Percentiles rank a stretch among this genome's conserved stretches.
Evolutionary conservation across 2,329 filamentous ascomycete genomes (phyloP).

Genomic region (Acarospora socialis): DNA sequence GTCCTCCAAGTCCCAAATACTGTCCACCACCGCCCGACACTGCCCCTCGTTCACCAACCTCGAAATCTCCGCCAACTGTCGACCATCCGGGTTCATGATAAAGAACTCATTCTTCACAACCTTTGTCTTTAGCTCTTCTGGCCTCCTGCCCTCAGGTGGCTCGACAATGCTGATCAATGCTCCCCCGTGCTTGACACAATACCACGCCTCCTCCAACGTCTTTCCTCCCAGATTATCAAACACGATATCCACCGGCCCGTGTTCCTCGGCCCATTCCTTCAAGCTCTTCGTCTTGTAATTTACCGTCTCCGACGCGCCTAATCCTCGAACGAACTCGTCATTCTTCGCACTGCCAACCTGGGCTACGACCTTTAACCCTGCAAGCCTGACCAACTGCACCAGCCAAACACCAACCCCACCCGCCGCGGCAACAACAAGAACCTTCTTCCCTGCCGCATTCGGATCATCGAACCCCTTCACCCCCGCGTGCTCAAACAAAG

Average conservation of each 20-base stretch:
- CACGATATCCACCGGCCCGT: constrained; percentile 28
- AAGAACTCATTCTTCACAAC: constrained; percentile 27
- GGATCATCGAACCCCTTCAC: constrained; percentile 12
- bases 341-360: constrained; percentile 25
- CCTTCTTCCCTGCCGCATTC: constrained; percentile 22
- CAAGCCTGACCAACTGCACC: constrained; percentile 26
- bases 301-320: constrained; percentile 29
- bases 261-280: constrained; percentile 21
- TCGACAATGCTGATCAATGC: constrained; percentile 28
- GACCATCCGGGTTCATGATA: constrained; percentile 26
- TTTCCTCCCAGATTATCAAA: constrained; percentile 31
- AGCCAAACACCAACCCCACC: constrained; percentile 33
- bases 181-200: constrained; percentile 24
- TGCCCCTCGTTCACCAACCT: constrained; percentile 25
- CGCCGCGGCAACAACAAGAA: constrained; percentile 32
- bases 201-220: constrained; percentile 30
- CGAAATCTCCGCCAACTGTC: constrained; percentile 25
- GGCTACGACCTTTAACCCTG: constrained; percentile 27
- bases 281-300: constrained; percentile 25
- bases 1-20: constrained; percentile 27
- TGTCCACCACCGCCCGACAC: constrained; percentile 26
- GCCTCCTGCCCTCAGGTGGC: constrained; percentile 21
- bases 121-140: constrained; percentile 17
- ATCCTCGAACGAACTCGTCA: constrained; percentile 23
- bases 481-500: constrained; percentile 27